Evolutionary conservation across 2,329 filamentous ascomycete species (phyloP).

Genomic region (Trichoderma simmonsii): DNA sequence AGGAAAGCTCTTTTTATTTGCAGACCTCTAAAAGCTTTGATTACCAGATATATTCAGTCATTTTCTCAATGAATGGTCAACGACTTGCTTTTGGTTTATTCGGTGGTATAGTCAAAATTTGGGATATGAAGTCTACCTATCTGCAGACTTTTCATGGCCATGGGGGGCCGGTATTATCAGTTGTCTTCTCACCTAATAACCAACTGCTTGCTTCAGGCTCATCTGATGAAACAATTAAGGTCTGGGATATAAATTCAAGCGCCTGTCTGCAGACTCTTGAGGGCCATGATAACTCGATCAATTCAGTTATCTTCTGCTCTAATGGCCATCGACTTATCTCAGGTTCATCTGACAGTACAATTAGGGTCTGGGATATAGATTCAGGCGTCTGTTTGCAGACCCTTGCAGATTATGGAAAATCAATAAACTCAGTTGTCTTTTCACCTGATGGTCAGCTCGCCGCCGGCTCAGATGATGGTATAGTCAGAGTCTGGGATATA

Average conservation of each 20-base stretch:
- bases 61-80: not conserved
- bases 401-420: not conserved
- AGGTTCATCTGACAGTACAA: not conserved
- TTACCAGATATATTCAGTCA: not conserved
- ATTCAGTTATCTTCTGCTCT: slow-evolving; percentile 7
- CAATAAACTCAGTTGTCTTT: not conserved
- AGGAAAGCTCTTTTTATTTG: not conserved
- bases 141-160: not conserved
- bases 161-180: not conserved
- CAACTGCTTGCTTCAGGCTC: not conserved
- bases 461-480: not conserved
- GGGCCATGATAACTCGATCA: not conserved
- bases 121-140: not conserved
- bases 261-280: not conserved
- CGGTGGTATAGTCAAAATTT: not conserved
- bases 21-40: not conserved
- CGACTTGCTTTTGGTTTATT: not conserved
- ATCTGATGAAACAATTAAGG: not conserved
- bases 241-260: not conserved
- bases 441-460: not conserved
- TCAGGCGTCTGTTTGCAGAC: not conserved
- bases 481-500: not conserved
- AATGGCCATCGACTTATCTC: not conserved
- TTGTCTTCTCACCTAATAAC: not conserved
- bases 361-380: not conserved